Base-by-base conservation (phyloP, 768 basidiomycete species). In the Kwoniella bestiolae region DNA sequence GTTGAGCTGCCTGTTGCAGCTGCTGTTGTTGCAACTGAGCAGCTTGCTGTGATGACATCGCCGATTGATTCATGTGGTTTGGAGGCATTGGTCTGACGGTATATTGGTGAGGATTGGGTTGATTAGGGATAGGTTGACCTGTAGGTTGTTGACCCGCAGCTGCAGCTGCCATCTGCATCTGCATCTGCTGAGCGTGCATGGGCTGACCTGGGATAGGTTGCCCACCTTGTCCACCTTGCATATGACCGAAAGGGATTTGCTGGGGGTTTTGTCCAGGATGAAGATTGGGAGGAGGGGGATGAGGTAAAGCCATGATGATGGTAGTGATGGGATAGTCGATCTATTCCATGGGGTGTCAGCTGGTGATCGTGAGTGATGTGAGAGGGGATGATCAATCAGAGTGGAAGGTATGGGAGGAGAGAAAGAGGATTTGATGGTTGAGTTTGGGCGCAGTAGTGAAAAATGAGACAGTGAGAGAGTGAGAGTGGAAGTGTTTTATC, bases 271-370 rank as follows among this genome's bases (percentile, higher is more conserved):
- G 66, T 32, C 46, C 35, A 25, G 61, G 65, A 34, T 67, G 66
- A 9, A 60, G 44, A 38, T 55, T 60, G 5, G 47, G 49, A 51
- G 66, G 66, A 32, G 69, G 69, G 31, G 69, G 69, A 67, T 70
- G 69, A 55, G 69, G 66, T 41, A 70, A 55, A 51, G 69, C 69
- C 69, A 70, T 70, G 58, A 51, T 62, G 60, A 26, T 55, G 52
- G 29, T 32, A 16, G 52, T 55, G 32, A 55, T 21, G 32, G 52
- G 29, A 34, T 55, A 55, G 52, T 55, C 52, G 32, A 55, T 35
- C 52, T 55, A 26, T 35, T 21, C 31, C 12, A 26, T 55, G 6
- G 6, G 34, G 34, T 34, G 52, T 55, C 52, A 55, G 52, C 52
- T 55, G 52, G 18, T 34, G 52, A 35, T 55, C 32, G 32, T 55